phyloP scores from a whole-genome alignment of 345 rosid genomes.

The Eucalyptus regnans region DNA sequence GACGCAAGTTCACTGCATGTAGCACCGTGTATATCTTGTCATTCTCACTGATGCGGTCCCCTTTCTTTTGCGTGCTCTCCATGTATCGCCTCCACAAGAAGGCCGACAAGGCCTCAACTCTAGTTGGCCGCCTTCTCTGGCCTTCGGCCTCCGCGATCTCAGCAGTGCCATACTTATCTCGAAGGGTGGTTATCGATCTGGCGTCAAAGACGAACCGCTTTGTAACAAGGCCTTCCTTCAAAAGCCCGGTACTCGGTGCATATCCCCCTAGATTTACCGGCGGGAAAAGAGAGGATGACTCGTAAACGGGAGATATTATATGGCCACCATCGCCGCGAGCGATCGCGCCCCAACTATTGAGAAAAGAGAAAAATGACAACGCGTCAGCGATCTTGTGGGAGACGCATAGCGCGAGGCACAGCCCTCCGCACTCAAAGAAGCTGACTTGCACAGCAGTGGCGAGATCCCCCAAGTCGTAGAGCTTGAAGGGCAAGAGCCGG shows the following conservation, averaged over 20 bases:
- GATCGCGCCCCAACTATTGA: background rate
- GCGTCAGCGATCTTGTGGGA: constrained; percentile 8
- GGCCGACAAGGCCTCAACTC: constrained; percentile 14
- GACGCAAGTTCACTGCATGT: constrained; percentile 3
- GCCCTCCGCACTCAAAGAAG: constrained; percentile 8
- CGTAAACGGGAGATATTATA: background rate
- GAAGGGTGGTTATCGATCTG: background rate
- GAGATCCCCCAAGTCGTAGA: background rate
- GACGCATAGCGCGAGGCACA: background rate
- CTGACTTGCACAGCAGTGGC: constrained; percentile 4
- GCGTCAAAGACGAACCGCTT: background rate
- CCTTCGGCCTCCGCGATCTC: background rate
- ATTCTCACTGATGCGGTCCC: background rate
- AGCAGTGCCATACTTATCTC: background rate
- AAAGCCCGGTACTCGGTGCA: background rate
- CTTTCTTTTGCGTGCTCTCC: background rate
- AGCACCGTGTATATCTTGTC: background rate
- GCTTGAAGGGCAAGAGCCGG: background rate
- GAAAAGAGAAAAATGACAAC: background rate
- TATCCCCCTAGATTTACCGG: background rate
- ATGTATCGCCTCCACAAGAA: constrained; percentile 8
- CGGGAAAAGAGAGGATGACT: background rate
- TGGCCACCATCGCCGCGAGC: background rate
- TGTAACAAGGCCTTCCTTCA: background rate
- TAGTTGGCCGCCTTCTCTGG: background rate